A percentile compares a stretch with the other conserved stretches of the same genome.
These are phyloP conservation scores for Penicillium daleae DNA, from an alignment of 495 filamentous ascomycete genomes.

Conservation along the genomic window DNA sequence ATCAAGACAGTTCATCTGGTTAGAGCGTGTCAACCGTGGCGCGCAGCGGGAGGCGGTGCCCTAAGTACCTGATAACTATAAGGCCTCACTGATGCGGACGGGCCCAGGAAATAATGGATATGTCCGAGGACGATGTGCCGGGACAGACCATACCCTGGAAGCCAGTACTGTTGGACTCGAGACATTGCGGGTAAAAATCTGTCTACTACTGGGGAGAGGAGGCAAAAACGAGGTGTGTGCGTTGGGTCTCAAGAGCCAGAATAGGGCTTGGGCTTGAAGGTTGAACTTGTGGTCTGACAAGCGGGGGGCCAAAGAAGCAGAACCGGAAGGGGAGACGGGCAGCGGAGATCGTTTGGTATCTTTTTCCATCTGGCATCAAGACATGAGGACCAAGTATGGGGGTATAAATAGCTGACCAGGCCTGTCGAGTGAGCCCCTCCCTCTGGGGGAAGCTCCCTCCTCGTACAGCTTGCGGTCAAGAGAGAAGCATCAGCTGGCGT, in stretches of 20 bases:
- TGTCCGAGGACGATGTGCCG: slow-evolving; percentile 57
- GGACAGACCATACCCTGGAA: slow-evolving; percentile 57
- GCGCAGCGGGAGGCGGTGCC: slow-evolving; percentile 7
- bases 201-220: not conserved
- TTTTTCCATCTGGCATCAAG: slow-evolving; percentile 13
- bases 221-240: slow-evolving; percentile 8
- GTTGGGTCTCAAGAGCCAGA: slow-evolving; percentile 5
- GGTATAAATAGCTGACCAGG: slow-evolving; percentile 23
- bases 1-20: slow-evolving; percentile 24
- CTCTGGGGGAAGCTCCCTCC: not conserved
- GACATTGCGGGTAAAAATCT: slow-evolving; percentile 31
- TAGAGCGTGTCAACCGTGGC: slow-evolving; percentile 27
- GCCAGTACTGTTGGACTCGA: slow-evolving; percentile 53
- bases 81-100: slow-evolving; percentile 52
- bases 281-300: slow-evolving; percentile 7
- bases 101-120: slow-evolving; percentile 57
- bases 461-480: slow-evolving; percentile 10
- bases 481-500: not conserved
- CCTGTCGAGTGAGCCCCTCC: not conserved
- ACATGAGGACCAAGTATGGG: slow-evolving; percentile 11
- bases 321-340: slow-evolving; percentile 11
- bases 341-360: slow-evolving; percentile 12
- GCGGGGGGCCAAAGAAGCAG: slow-evolving; percentile 11
- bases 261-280: slow-evolving; percentile 2
- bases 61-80: slow-evolving; percentile 54